Evolutionary conservation across 345 rosid genomes (phyloP).

Genomic region (Euphorbia tirucalli): DNA sequence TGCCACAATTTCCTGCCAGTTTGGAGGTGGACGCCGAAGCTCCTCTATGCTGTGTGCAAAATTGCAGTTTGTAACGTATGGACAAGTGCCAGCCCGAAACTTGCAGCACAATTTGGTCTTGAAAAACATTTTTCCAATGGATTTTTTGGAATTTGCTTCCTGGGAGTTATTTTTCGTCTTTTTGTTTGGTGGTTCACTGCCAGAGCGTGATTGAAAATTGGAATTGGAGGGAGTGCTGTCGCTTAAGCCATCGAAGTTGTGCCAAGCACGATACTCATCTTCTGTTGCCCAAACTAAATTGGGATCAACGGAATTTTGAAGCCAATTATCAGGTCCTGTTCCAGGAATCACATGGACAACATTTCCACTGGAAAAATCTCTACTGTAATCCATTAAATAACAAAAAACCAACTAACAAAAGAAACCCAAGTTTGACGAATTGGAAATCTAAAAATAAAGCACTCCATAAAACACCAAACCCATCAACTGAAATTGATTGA

Average conservation of each 20-base stretch:
- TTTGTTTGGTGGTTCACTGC: constrained; percentile 58
- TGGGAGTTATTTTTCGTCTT: constrained; percentile 48
- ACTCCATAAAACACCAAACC: constrained; percentile 1
- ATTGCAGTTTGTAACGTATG: constrained; percentile 63
- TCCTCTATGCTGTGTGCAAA: constrained; percentile 90
- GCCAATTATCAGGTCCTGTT: constrained; percentile 55
- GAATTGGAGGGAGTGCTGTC: constrained; percentile 46
- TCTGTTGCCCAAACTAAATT: constrained; percentile 80
- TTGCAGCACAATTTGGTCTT: constrained; percentile 88
- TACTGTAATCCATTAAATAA: constrained; percentile 44
- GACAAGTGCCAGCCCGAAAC: constrained; percentile 73
- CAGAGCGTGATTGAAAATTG: constrained; percentile 45
- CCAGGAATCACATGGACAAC: constrained; percentile 57
- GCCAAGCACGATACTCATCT: constrained; percentile 79
- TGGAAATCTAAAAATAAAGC: constrained; percentile 9
- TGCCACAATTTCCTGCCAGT: constrained; percentile 78
- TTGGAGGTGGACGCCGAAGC: constrained; percentile 75
- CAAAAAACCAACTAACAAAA: neutral
- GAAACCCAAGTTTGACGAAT: neutral
- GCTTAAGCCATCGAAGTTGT: constrained; percentile 32
- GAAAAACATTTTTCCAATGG: constrained; percentile 76
- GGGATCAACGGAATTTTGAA: constrained; percentile 52
- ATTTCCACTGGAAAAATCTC: constrained; percentile 50
- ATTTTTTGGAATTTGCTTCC: constrained; percentile 50
- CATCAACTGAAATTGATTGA: constrained; percentile 2